Evolutionary conservation across 768 basidiomycete genomes (phyloP), one percentile per base, ranked within the genome.

Genomic region (Amanita brunnescens): DNA sequence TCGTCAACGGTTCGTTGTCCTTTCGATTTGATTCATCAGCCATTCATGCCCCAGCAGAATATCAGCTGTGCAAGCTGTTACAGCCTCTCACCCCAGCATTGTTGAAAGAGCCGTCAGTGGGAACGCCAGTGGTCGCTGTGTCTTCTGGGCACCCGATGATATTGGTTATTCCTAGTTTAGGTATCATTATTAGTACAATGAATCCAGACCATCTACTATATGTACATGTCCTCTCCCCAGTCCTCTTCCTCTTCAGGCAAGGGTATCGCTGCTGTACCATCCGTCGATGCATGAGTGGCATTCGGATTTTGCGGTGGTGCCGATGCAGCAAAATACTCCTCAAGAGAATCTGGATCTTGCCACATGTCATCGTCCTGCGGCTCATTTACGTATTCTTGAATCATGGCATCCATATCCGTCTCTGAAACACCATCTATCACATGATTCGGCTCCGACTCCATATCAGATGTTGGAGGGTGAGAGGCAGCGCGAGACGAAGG

Each of bases 61-160:
- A 54, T 79, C 85, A 18, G 89, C 90, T 1, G 83, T 85, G 3
- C 90, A 91, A 65, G 88, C 90, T n/a, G 90, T 91, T n/a, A 88
- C 90, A 6, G 87, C 84, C 58, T 88, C 86, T 12, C 90, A 91
- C 62, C 89, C 90, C 0, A 82, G 62, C 50, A 67, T 87, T 18
- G 72, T 87, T 2, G 87, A 87, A 59, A 77, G 90, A 23, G 84
- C 75, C 20, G 89, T 76, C 3, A 87, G 78, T 40, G 90, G 88
- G 18, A 91, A 89, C 59, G 90, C 64, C 1, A 86, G 81, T 53
- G 90, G 90, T 23, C 74, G 85, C 48, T 91, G 89, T 62, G 77
- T 87, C 10, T 66, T 92, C 9, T 92, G 90, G 90, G 87, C 83
- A 26, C 78, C 77, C 7, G 54, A 47, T 13, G 62, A 61, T 46